Conservation (phyloP, 192 early-diverging fungal genomes). For the Dissophora globulifera region DNA sequence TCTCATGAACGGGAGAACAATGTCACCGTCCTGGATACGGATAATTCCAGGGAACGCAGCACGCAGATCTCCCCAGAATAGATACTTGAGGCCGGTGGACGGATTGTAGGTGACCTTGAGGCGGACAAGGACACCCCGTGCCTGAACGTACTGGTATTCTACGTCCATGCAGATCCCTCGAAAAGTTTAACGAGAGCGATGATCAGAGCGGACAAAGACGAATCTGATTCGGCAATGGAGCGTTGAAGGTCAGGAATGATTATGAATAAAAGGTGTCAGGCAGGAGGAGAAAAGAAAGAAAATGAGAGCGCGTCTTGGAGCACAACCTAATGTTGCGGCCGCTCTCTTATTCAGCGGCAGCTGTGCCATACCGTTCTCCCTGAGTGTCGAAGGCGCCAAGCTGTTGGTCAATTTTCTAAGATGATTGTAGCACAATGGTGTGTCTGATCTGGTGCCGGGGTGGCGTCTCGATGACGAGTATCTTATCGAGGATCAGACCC, state of each 20-base stretch:
- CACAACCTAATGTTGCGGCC: no score
- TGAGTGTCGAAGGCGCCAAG: no score
- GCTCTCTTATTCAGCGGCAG: no score
- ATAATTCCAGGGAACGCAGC: constrained; percentile 18
- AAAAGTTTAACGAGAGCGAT: background rate
- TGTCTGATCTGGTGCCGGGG: background rate
- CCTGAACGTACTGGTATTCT: constrained; percentile 26
- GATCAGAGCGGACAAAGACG: background rate
- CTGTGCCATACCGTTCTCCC: no score
- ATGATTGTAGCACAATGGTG: background rate
- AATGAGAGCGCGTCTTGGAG: no score
- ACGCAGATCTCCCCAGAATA: constrained; percentile 34
- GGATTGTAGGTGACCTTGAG: constrained; percentile 13
- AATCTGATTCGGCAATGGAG: background rate
- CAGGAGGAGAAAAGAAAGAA: no score
- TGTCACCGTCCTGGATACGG: constrained; percentile 21
- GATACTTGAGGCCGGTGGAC: constrained; percentile 9
- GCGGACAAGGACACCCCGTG: constrained; percentile 13
- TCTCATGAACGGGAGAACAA: constrained; percentile 19
- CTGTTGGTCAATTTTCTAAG: no score
- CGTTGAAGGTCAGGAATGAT: no score
- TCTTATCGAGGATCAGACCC: background rate
- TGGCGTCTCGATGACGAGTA: background rate
- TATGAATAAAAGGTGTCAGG: no score
- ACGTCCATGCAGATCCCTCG: background rate